Evolutionary conservation across 2,329 filamentous ascomycete genomes (phyloP), one percentile per base, ranked within the genome.

Genomic region (Botryotinia calthae): DNA sequence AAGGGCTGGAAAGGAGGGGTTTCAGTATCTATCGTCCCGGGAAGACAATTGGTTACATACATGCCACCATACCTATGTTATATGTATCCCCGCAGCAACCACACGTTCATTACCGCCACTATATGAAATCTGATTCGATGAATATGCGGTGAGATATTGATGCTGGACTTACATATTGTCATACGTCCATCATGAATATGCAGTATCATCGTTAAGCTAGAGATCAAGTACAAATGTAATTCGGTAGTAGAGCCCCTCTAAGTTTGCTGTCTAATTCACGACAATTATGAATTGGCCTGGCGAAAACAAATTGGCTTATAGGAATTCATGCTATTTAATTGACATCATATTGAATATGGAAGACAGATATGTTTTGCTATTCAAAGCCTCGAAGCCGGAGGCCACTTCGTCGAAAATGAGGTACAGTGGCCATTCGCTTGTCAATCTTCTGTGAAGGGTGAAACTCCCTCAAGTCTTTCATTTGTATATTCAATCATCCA

Each of bases 221-320:
- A 56, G 14, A 56, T 28, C 51, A 28, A 56, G 14, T 18, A 28
- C 25, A 56, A 4, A 9, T 56, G n/a, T 7, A 16, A 28, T 18
- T 56, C n/a, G 51, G 51, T 56, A 28, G 51, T 56, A 28, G 14
- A 56, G 51, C 25, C 25, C 12, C 5, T n/a, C 25, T 3, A 16
- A 16, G 51, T 28, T 28, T 56, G 51, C 14, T 28, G 51, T 56
- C 14, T 56, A 28, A 8, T 18, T 3, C 14, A 8, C n/a, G 4
- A 18, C 7, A 9, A 6, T 56, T 6, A 3, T 28, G 14, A n/a
- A 7, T 3, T 16, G 5, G n/a, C 0, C 12, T 16, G 2, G 14
- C 25, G 0, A 54, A 1, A 28, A 16, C 6, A 4, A 28, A 4
- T 54, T n/a, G n/a, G 12, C 12, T 1, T 28, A 18, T 3, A 51